Percentiles rank a stretch among this genome's conserved stretches.
Conservation (phyloP, 2,329 filamentous ascomycete genomes). For the Xylaria sp. region DNA sequence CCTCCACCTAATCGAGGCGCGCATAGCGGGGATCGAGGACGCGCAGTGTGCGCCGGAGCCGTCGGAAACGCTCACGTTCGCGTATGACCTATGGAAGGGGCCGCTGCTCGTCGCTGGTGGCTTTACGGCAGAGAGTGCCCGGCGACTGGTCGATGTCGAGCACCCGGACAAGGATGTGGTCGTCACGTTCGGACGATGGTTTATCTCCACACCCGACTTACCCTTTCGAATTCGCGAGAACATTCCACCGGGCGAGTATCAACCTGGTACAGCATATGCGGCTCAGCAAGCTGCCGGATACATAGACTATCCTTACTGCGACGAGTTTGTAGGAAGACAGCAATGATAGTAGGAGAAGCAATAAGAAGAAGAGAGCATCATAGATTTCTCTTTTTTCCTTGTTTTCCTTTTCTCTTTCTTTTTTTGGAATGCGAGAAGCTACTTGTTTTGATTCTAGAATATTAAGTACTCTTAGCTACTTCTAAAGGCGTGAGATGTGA, state of each 20-base stretch:
- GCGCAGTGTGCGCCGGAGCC: slow-evolving; percentile 42
- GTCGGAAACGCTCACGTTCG: slow-evolving; percentile 24
- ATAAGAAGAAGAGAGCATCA: neutral
- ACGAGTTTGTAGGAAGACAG: slow-evolving; percentile 29
- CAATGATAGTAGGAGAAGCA: neutral
- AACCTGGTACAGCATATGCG: slow-evolving; percentile 58
- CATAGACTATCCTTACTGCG: slow-evolving; percentile 52
- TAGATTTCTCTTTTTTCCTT: no score
- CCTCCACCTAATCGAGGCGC: slow-evolving; percentile 68
- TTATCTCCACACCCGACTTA: slow-evolving; percentile 61
- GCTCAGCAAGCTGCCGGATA: slow-evolving; percentile 49
- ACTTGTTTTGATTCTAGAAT: no score
- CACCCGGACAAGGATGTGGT: slow-evolving; percentile 45
- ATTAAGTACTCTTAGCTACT: no score
- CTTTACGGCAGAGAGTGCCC: slow-evolving; percentile 41
- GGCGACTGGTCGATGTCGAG: slow-evolving; percentile 42
- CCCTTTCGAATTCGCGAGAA: slow-evolving; percentile 56
- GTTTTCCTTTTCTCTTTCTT: no score
- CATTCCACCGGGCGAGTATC: slow-evolving; percentile 55
- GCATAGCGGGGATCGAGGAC: slow-evolving; percentile 58
- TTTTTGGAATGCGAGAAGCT: no score
- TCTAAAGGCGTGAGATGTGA: no score
- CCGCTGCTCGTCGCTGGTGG: slow-evolving; percentile 49
- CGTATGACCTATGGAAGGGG: slow-evolving; percentile 47
- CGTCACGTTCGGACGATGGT: slow-evolving; percentile 59